Evolutionary conservation across 176 grass and related monocot species (phyloP), one percentile per base, ranked within the genome.

Genomic region (Musa acuminata): DNA sequence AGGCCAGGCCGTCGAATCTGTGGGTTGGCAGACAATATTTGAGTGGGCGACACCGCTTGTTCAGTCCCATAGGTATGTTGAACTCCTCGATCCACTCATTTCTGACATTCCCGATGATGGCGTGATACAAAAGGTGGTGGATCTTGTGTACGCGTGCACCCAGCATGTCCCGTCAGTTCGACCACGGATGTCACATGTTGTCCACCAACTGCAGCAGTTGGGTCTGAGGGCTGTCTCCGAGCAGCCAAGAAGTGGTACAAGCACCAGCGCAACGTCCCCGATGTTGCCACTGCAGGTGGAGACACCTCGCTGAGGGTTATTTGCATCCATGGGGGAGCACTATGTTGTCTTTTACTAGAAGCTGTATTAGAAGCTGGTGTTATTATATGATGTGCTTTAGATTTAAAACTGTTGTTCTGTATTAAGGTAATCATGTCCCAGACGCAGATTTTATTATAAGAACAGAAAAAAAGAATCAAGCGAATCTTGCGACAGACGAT

Each of bases 111-210:
- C 90, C 1, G 88, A 93, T 73, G 78, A 80, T 14, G 88, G 86
- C 29, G 87, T 93, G 51, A 84, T 98, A 49, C 94, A 98, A 72
- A 98, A 98, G 80, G 88, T 91, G 2, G 88, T 98, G 0, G 94
- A 98, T 54, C 82, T 98, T 25, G 94, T 93, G 7, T 98, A 98
- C 8, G 73, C 88, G 43, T 98, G 94, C 87, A 98, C 94, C 68
- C 94, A 98, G 82, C 90, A 93, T 16, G 94, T 98, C 35, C 94
- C 94, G 11, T 91, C 94, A 0, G 94, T 98, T 55, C 87, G 94
- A 16, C 94, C 94, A 69, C 89, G 94, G 80, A 98, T 98, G 94
- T 93, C 90, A 0, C 94, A 98, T 64, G 94, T 98, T 1, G 94
- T 98, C 59, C 94, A 98, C 79, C 94, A 98, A 25, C 79, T 98